These are phyloP conservation scores for Cnidoscolus chayamansa DNA, from an alignment of 441 rosid genomes.

Conservation along the genomic window DNA sequence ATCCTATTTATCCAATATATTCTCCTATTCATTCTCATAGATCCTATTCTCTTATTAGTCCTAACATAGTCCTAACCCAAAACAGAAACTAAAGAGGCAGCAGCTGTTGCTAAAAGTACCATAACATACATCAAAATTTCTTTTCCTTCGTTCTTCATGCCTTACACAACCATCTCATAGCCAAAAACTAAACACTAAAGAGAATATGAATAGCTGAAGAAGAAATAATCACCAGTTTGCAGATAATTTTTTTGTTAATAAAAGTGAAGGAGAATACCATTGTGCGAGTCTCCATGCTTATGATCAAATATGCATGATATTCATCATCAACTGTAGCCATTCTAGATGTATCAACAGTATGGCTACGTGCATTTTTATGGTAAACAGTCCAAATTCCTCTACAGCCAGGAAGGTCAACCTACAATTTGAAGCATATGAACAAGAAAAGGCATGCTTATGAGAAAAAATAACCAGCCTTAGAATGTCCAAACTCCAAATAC, in stretches of 20 bases:
- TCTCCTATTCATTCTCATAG: too few relatives aligned
- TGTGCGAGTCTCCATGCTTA: constrained; percentile 89
- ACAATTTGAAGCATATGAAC: constrained; percentile 21
- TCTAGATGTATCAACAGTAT: constrained; percentile 72
- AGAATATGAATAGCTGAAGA: background rate
- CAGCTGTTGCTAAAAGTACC: background rate
- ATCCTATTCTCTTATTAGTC: too few relatives aligned
- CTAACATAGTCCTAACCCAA: background rate
- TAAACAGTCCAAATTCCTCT: constrained; percentile 99
- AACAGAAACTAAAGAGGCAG: background rate
- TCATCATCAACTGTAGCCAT: constrained; percentile 68
- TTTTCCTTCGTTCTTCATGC: background rate
- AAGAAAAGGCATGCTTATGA: background rate
- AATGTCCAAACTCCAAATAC: background rate
- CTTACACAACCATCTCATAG: background rate
- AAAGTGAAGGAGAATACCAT: constrained; percentile 52
- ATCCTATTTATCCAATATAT: too few relatives aligned
- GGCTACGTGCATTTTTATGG: constrained; percentile 84
- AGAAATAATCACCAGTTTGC: background rate
- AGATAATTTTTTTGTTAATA: background rate
- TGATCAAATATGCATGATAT: constrained; percentile 98
- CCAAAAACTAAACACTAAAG: background rate
- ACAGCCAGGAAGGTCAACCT: constrained; percentile 98
- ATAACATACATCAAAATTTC: background rate
- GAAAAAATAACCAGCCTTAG: background rate